Conservation (phyloP, 371 early-diverging fungal genomes). For the Cokeromyces recurvatus region DNA sequence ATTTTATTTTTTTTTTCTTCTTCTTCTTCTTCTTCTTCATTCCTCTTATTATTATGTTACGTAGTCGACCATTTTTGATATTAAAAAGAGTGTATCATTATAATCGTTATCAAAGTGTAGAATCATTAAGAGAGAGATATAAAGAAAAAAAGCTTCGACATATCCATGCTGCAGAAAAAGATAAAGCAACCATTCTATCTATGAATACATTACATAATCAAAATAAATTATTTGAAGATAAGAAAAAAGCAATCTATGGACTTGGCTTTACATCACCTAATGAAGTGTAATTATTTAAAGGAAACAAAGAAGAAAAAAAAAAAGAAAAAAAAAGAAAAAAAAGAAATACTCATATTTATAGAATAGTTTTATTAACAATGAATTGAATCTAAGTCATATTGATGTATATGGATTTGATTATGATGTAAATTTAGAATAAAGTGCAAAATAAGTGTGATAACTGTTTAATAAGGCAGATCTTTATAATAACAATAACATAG, state of each 20-base stretch:
- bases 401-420: conserved; percentile 51
- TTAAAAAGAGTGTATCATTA: too few relatives aligned
- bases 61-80: too few relatives aligned
- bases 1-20: background rate
- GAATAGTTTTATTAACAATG: conserved; percentile 45
- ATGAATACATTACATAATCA: background rate
- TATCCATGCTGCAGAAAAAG: conserved; percentile 17
- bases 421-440: conserved; percentile 25
- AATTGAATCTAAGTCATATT: conserved; percentile 35
- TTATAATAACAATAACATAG: too few relatives aligned
- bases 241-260: conserved; percentile 1
- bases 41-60: too few relatives aligned
- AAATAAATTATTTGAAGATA: background rate
- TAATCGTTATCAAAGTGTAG: too few relatives aligned
- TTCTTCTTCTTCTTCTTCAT: too few relatives aligned
- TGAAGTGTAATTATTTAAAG: conserved; percentile 9
- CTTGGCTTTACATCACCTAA: conserved; percentile 14
- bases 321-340: too few relatives aligned
- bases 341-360: background rate
- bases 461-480: too few relatives aligned
- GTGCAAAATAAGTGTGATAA: too few relatives aligned
- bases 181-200: conserved; percentile 21
- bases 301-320: too few relatives aligned
- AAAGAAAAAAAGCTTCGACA: conserved; percentile 23
- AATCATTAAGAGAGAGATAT: conserved; percentile 10